Conservation (phyloP, 2,329 filamentous ascomycete genomes). For the Sclerotinia trifoliorum region DNA sequence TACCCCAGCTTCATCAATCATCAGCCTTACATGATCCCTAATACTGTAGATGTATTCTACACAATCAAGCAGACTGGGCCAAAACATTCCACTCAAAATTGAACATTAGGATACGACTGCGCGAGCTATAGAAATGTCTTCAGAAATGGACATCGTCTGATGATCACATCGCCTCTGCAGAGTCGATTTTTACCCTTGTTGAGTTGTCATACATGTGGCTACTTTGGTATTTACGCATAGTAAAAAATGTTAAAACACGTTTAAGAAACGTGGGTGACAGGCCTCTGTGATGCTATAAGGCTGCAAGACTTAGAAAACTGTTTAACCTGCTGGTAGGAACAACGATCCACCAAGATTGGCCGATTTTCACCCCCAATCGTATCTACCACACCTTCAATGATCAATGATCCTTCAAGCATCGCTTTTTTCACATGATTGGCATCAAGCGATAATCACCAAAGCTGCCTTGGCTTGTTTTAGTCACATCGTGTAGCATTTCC, state of each 20-base stretch:
- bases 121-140: background rate
- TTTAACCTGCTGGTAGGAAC: background rate
- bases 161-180: background rate
- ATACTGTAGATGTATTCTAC: background rate
- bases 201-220: background rate
- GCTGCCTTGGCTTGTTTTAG: background rate
- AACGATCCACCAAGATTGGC: background rate
- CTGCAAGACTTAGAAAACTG: slow-evolving; percentile 6
- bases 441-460: background rate
- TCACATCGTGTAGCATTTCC: background rate
- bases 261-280: slow-evolving; percentile 20
- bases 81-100: background rate
- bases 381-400: background rate
- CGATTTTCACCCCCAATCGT: background rate
- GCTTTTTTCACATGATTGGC: slow-evolving; percentile 3
- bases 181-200: background rate
- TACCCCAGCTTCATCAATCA: background rate
- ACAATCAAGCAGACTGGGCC: background rate
- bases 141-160: slow-evolving; percentile 4
- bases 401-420: background rate
- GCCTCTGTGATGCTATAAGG: slow-evolving; percentile 1
- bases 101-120: background rate
- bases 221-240: background rate
- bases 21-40: background rate
- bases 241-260: background rate